These are phyloP conservation scores for Mortierella sp. DNA, from an alignment of 371 early-diverging fungal genomes.

Conservation along the genomic window DNA sequence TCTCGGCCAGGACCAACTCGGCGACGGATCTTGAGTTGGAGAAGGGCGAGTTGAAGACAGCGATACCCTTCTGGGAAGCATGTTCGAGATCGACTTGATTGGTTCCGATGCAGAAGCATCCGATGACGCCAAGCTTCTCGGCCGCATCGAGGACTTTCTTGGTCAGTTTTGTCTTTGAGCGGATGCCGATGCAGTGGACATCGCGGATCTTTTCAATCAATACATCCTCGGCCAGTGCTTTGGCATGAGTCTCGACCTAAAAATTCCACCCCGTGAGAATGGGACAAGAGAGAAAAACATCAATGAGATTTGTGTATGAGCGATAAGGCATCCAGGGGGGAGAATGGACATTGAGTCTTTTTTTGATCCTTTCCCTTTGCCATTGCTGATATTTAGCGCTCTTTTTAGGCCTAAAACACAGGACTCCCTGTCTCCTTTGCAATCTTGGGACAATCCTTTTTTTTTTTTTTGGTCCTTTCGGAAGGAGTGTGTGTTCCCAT, in stretches of 20 bases:
- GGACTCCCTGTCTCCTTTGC: too few relatives aligned
- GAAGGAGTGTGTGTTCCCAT: too few relatives aligned
- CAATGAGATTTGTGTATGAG: too few relatives aligned
- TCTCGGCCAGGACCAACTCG: conserved; percentile 93
- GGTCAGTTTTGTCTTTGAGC: conserved; percentile 95
- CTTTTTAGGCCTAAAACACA: too few relatives aligned
- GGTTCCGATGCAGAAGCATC: conserved; percentile 99
- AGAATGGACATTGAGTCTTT: not conserved
- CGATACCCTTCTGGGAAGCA: conserved; percentile 89
- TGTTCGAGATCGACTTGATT: conserved; percentile 94
- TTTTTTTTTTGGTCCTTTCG: too few relatives aligned
- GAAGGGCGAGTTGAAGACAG: conserved; percentile 98
- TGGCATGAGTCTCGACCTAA: conserved; percentile 87
- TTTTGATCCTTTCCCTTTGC: not conserved
- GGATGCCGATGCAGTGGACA: conserved; percentile 94
- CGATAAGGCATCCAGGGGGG: too few relatives aligned
- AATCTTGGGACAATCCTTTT: too few relatives aligned
- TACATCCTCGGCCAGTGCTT: conserved; percentile 88
- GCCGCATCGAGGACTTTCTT: conserved; percentile 87
- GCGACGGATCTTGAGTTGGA: conserved; percentile 90
- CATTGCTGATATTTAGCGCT: too few relatives aligned
- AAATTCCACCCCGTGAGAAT: too few relatives aligned
- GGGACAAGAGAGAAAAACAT: not conserved
- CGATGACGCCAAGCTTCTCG: conserved; percentile 90
- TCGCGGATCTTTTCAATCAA: conserved; percentile 93